Evolutionary conservation across 2,329 filamentous ascomycete species (phyloP).

Genomic region (Drechslera avenae): DNA sequence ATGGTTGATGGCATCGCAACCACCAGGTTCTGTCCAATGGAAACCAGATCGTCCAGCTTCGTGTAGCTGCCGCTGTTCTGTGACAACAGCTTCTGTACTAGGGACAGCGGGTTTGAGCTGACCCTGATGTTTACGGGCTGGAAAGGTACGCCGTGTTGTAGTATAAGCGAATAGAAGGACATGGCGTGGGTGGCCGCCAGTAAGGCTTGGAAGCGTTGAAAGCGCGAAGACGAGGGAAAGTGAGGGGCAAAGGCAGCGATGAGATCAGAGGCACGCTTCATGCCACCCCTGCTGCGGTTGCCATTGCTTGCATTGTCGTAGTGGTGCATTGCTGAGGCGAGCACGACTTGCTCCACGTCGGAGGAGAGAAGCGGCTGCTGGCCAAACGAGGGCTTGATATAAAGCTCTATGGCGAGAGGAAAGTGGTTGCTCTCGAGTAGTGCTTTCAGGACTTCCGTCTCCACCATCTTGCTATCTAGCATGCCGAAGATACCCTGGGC

Average conservation of each 20-base stretch:
- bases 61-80: constrained; percentile 78
- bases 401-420: constrained; percentile 60
- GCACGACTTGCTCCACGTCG: constrained; percentile 64
- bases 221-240: constrained; percentile 59
- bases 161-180: constrained; percentile 75
- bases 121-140: constrained; percentile 79
- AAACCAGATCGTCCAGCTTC: constrained; percentile 72
- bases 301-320: constrained; percentile 86
- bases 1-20: constrained; percentile 41
- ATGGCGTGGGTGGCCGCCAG: constrained; percentile 75
- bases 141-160: constrained; percentile 81
- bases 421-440: constrained; percentile 69
- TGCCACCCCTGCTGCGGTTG: constrained; percentile 73
- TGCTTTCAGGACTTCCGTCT: constrained; percentile 72
- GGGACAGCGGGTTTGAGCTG: constrained; percentile 73
- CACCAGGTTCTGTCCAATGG: constrained; percentile 71
- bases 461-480: constrained; percentile 65
- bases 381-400: constrained; percentile 62
- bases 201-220: constrained; percentile 65
- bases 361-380: constrained; percentile 57
- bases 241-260: constrained; percentile 67
- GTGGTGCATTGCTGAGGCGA: constrained; percentile 68
- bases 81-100: constrained; percentile 74
- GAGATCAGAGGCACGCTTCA: constrained; percentile 70
- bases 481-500: constrained; percentile 61